Percentiles rank a stretch among this genome's conserved stretches.
These are phyloP conservation scores for Ceratobasidium sp. DNA, from an alignment of 1,284 basidiomycete species.

Conservation along the genomic window DNA sequence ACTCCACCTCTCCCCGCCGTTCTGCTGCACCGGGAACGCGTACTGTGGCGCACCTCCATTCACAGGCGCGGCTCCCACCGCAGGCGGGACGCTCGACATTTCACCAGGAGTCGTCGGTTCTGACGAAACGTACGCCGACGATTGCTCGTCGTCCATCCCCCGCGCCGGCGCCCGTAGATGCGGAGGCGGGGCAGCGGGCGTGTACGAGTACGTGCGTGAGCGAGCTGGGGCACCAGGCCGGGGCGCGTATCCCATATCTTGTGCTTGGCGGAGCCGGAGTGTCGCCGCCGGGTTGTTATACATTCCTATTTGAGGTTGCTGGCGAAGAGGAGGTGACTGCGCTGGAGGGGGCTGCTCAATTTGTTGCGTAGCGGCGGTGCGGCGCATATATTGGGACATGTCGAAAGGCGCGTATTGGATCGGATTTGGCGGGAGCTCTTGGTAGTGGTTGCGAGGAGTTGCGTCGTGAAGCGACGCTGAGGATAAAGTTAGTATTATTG, in stretches of 20 bases:
- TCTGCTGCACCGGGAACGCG: constrained; percentile 15
- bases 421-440: constrained; percentile 31
- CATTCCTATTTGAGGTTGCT: neutral
- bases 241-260: constrained; percentile 31
- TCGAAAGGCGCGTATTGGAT: constrained; percentile 31
- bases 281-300: constrained; percentile 23
- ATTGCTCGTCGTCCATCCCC: constrained; percentile 5
- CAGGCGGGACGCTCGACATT: neutral
- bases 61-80: neutral
- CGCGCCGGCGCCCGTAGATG: neutral
- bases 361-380: constrained; percentile 29
- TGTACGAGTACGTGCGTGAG: constrained; percentile 35
- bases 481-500: constrained; percentile 8
- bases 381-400: constrained; percentile 37
- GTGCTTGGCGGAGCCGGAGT: constrained; percentile 26
- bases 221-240: neutral
- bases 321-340: neutral
- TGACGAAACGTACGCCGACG: constrained; percentile 31
- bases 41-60: neutral
- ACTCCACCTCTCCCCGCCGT: constrained; percentile 19
- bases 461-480: constrained; percentile 29
- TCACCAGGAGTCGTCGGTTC: constrained; percentile 39
- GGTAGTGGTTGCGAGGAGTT: constrained; percentile 31
- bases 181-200: constrained; percentile 9
- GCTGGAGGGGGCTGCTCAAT: constrained; percentile 34